Evolutionary conservation across 2,329 filamentous ascomycete species (phyloP), one percentile per base, ranked within the genome.

Genomic region (Fusarium oligoseptatum): DNA sequence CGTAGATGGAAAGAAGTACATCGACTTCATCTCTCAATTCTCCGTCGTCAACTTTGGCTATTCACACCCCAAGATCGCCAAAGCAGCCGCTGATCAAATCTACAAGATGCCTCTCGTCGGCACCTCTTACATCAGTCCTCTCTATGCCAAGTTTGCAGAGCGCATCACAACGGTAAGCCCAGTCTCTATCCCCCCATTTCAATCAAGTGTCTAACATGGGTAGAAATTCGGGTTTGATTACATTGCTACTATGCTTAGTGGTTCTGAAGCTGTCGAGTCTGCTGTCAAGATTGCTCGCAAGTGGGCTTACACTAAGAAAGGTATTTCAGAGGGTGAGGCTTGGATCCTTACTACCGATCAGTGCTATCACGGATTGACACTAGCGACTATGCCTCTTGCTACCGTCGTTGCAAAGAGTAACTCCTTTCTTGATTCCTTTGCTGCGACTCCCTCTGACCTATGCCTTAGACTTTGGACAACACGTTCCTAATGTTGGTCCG

Each of bases 261-360:
- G 55, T 6, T 58, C 64, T 11, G 64, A 67, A 34, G 64, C 72
- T 11, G 68, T 74, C 10, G 73, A 75, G 34, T 70, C 71, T 10
- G 73, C 73, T 8, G 67, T 75, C 60, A 75, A 75, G 64, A 68
- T 75, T 41, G 68, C 73, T 10, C 71, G 73, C 11, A 75, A 75
- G 60, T 75, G 73, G 73, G 73, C 73, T 27, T 75, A 75, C 43
- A 72, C 67, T 41, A 67, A 67, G 17, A 75, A 75, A 61, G 57
- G 66, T 4, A 61, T 75, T 27, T 67, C 66, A 0, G 71, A 75
- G 22, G 65, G 74, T 34, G 64, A 74, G 29, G 71, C 73, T 2
- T 72, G 69, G 68, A 48, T 73, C 17, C 45, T 71, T 2, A 68
- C 68, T 3, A 56, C 43, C 3, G 65, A 64, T 34, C 65, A 64